Conservation (phyloP, 2,329 filamentous ascomycete species). For the Stemphylium lycopersici region DNA sequence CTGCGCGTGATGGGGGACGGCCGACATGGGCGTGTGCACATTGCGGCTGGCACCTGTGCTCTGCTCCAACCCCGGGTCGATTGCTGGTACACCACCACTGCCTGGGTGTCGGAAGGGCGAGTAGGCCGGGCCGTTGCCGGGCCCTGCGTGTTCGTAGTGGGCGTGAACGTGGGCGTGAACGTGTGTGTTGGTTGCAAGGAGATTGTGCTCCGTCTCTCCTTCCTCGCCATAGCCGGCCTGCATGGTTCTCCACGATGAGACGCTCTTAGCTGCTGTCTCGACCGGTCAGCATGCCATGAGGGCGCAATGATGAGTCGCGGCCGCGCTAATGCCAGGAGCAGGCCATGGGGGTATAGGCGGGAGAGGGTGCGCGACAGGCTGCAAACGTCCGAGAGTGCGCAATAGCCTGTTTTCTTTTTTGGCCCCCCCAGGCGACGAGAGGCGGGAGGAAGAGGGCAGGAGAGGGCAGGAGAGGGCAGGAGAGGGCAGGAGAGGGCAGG, state of each 20-base stretch:
- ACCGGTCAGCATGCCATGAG: conserved; percentile 43
- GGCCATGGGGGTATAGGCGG: conserved; percentile 22
- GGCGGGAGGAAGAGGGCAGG: not conserved
- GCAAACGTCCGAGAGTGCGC: not conserved
- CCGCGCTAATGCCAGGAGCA: conserved; percentile 28
- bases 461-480: not conserved
- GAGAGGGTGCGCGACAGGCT: conserved; percentile 17
- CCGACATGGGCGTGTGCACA: conserved; percentile 46
- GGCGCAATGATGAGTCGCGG: conserved; percentile 25
- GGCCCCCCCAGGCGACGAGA: not conserved
- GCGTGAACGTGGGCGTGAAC: conserved; percentile 38
- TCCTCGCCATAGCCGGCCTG: conserved; percentile 47
- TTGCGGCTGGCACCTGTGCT: conserved; percentile 42
- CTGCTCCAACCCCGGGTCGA: conserved; percentile 47
- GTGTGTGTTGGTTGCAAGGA: conserved; percentile 32
- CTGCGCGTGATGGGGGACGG: conserved; percentile 34
- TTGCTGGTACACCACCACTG: conserved; percentile 34
- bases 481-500: not conserved
- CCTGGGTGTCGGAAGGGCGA: conserved; percentile 44
- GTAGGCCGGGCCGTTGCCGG: conserved; percentile 37
- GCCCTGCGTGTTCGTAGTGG: conserved; percentile 43
- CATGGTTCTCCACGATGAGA: conserved; percentile 39
- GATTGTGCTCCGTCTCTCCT: conserved; percentile 41
- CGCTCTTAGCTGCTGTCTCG: conserved; percentile 27
- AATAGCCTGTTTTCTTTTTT: not conserved